Evolutionary conservation across 257 asterid genomes (phyloP).

Genomic region (Jasminum sambac): DNA sequence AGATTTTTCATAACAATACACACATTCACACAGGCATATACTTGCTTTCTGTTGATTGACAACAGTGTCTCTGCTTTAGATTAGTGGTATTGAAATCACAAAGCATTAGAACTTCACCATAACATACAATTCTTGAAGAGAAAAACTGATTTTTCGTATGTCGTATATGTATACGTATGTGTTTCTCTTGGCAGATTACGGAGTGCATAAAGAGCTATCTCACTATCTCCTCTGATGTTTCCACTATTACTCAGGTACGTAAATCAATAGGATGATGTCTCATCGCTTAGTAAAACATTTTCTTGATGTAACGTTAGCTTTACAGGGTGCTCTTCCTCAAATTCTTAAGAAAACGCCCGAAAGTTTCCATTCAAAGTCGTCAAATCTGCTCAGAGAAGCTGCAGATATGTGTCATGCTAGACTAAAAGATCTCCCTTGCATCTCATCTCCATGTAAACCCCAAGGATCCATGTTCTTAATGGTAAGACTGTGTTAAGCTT

Average conservation of each 20-base stretch:
- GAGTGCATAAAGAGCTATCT: constrained; percentile 49
- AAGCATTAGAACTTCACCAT: background rate
- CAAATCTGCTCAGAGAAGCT: constrained; percentile 50
- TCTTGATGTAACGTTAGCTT: constrained; percentile 20
- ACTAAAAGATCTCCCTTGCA: constrained; percentile 47
- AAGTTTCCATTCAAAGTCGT: constrained; percentile 43
- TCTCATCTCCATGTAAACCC: constrained; percentile 54
- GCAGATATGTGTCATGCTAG: constrained; percentile 45
- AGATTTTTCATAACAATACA: background rate
- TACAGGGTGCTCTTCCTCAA: constrained; percentile 66
- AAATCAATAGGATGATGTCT: background rate
- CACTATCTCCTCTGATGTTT: constrained; percentile 42
- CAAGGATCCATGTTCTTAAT: constrained; percentile 73
- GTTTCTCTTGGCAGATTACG: constrained; percentile 40
- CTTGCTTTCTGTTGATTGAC: background rate
- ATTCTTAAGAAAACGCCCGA: constrained; percentile 51
- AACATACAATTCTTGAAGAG: no score
- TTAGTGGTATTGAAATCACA: background rate
- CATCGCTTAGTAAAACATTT: background rate
- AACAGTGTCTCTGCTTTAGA: background rate
- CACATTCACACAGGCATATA: background rate
- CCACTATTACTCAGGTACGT: constrained; percentile 49
- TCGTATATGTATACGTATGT: background rate
- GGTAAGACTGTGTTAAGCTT: constrained; percentile 2
- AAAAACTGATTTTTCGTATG: background rate